Base-by-base conservation (phyloP, 129 eudicot genomes). In the Kitagawia praeruptora region DNA sequence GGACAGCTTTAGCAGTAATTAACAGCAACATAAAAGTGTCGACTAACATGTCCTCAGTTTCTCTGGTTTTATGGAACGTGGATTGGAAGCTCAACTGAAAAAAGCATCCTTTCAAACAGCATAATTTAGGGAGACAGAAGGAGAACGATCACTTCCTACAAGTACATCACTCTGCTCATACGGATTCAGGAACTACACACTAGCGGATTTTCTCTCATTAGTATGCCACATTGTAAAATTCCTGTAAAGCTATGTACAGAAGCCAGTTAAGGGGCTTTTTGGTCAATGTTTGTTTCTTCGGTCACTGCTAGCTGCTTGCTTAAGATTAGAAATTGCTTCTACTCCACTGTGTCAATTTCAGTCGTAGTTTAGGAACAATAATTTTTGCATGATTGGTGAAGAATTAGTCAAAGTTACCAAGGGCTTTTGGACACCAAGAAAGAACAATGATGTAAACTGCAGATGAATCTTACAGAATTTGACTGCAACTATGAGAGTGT, bases 1-100 rank as follows among this genome's bases (percentile, higher is more conserved):
- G 84, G 0, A 82, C 79, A 58, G 91, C 92, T 0, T 46, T 89
- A n/a, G 5, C 92, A 15, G 96, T 91, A 38, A 85, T 91, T 7
- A 78, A 76, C 71, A 74, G 86, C 78, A 89, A 88, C 85, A 47
- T 89, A 78, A 81, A 87, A 2, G 98, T 34, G 37, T 34, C 97
- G 10, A 85, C 87, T 21, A 88, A 87, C 31, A 70, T 89, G 16
- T 81, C 87, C 47, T 88, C 96, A 54, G 83, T 88, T 78, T 88
- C 89, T 19, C 79, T 89, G 40, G 92, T 81, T 38, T 78, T 93
- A 9, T 9, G 96, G 92, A 51, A 88, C 97, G 48, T 87, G 88
- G 87, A 78, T 93, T 0, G 96, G 97, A 45, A 85, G 81, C 82
- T 77, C 89, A 11, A 76, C 89, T 1, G n/a, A 76, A 39, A 81